Conservation (phyloP, 768 basidiomycete species). For the Mycena kentingensis region DNA sequence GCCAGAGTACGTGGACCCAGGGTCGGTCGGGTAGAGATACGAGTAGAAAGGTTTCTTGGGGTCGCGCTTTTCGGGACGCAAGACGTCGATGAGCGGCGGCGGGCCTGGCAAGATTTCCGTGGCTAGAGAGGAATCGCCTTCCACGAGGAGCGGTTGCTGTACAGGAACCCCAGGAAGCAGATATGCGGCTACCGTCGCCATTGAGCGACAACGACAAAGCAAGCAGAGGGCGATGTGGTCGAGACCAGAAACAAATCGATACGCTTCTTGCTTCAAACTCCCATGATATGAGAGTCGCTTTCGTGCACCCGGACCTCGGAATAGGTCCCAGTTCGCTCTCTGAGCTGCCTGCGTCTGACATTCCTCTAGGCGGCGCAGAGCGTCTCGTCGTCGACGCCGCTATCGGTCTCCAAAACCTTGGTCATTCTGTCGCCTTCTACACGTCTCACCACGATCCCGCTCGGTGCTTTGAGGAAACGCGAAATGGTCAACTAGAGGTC, state of each 20-base stretch:
- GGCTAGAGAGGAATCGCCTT: constrained; percentile 79
- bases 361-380: constrained; percentile 83
- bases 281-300: neutral
- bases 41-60: constrained; percentile 78
- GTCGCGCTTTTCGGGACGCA: constrained; percentile 78
- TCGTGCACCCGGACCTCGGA: constrained; percentile 88
- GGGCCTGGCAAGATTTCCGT: constrained; percentile 91
- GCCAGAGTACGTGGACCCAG: constrained; percentile 85
- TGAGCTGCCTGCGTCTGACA: constrained; percentile 11
- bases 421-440: constrained; percentile 86
- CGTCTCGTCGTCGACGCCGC: constrained; percentile 95
- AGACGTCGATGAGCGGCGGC: constrained; percentile 70
- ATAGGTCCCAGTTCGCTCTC: constrained; percentile 59
- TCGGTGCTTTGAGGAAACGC: constrained; percentile 93
- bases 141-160: constrained; percentile 77
- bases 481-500: constrained; percentile 81
- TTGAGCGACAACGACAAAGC: constrained; percentile 39
- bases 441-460: constrained; percentile 89
- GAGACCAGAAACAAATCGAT: neutral
- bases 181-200: constrained; percentile 71
- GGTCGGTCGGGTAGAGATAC: constrained; percentile 83
- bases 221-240: neutral
- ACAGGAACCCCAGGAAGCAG: constrained; percentile 73
- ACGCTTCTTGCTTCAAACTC: neutral
- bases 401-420: constrained; percentile 79